These are phyloP conservation scores for Pinus albicaulis DNA, from an alignment of 75 land plant genomes.

Conservation along the genomic window DNA sequence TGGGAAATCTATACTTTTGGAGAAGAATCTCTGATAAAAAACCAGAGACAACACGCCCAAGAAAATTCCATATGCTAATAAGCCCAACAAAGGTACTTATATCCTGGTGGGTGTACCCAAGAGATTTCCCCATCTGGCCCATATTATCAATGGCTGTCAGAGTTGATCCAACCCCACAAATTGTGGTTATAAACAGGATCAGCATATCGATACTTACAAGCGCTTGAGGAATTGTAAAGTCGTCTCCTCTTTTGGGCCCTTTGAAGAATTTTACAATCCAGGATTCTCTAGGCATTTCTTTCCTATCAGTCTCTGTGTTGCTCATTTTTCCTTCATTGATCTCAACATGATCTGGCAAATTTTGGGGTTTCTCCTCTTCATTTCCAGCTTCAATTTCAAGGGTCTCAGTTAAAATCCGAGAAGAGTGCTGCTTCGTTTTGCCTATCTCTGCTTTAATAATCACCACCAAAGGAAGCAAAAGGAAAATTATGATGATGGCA, in stretches of 20 bases:
- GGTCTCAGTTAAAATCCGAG: background rate
- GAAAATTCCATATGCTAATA: background rate
- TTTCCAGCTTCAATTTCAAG: background rate
- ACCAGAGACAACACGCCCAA: no score
- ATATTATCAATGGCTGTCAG: slow-evolving; percentile 50
- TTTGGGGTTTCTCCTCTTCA: slow-evolving; percentile 14
- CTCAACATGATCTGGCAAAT: no score
- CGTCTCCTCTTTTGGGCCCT: slow-evolving; percentile 42
- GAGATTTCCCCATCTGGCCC: slow-evolving; percentile 38
- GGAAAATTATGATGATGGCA: slow-evolving; percentile 24
- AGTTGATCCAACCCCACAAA: slow-evolving; percentile 47
- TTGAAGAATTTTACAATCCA: slow-evolving; percentile 16
- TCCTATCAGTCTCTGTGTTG: background rate
- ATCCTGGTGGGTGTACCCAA: background rate
- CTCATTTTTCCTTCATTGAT: slow-evolving; percentile 7
- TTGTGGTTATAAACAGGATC: slow-evolving; percentile 14
- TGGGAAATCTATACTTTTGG: slow-evolving; percentile 30
- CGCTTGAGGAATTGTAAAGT: slow-evolving; percentile 13
- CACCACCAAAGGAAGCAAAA: slow-evolving; percentile 30
- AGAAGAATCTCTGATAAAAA: slow-evolving; percentile 12
- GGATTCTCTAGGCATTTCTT: background rate
- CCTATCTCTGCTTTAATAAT: slow-evolving; percentile 34
- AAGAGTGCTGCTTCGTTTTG: background rate
- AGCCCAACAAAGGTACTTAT: slow-evolving; percentile 46
- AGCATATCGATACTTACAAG: slow-evolving; percentile 43